Conservation (phyloP, 805 yeast species). For the Nakazawaea ishiwadae region DNA sequence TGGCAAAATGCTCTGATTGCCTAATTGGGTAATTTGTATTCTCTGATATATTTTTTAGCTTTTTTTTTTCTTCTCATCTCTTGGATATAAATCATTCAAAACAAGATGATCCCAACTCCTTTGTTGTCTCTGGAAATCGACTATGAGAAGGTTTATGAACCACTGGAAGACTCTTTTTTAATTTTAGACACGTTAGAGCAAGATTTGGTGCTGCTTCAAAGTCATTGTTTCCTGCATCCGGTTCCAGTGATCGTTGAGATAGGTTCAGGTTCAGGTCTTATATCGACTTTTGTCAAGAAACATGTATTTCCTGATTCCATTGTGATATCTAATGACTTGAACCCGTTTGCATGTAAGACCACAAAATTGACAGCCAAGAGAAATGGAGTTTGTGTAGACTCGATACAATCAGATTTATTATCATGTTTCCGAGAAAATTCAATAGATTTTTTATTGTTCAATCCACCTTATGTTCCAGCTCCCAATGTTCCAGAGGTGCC, state of each 20-base stretch:
- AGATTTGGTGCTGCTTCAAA: slow-evolving; percentile 28
- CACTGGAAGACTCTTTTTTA: slow-evolving; percentile 88
- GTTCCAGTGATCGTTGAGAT: slow-evolving; percentile 69
- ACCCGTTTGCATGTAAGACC: slow-evolving; percentile 67
- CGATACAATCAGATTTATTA: slow-evolving; percentile 56
- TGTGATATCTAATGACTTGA: slow-evolving; percentile 72
- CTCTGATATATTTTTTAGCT: too few relatives aligned
- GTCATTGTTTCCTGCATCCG: slow-evolving; percentile 20
- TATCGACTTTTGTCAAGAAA: slow-evolving; percentile 69
- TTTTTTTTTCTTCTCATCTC: too few relatives aligned
- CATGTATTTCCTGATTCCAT: slow-evolving; percentile 49
- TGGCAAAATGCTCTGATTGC: neutral
- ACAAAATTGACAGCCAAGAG: slow-evolving; percentile 37
- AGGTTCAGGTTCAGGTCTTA: slow-evolving; percentile 91
- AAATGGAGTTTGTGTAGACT: slow-evolving; percentile 33
- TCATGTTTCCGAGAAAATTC: slow-evolving; percentile 36
- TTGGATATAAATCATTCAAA: too few relatives aligned
- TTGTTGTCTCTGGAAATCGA: slow-evolving; percentile 42
- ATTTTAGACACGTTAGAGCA: slow-evolving; percentile 76
- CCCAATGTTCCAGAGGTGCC: slow-evolving; percentile 66
- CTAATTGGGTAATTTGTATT: neutral
- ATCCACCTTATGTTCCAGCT: slow-evolving; percentile 97
- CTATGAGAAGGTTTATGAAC: slow-evolving; percentile 81
- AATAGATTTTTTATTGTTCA: slow-evolving; percentile 77
- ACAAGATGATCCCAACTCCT: slow-evolving; percentile 78